Conservation (phyloP, 164 flowering plant species). For the Umbilicus rupestris region DNA sequence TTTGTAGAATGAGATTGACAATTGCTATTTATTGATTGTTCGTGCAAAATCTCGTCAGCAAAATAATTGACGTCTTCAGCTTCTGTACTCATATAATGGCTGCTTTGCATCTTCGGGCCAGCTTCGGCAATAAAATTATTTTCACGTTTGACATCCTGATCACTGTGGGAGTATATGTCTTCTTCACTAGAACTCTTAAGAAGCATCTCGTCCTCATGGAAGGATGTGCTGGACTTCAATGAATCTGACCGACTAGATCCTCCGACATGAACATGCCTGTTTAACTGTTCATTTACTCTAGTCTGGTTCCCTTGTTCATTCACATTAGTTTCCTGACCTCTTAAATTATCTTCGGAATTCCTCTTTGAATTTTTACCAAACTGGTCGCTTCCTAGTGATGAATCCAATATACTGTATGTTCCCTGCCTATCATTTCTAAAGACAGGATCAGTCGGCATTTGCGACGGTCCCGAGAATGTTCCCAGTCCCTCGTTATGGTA, state of each 20-base stretch:
- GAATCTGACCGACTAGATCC: constrained; percentile 22
- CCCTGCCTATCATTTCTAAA: neutral
- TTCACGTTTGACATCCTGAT: constrained; percentile 17
- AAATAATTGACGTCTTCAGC: constrained; percentile 17
- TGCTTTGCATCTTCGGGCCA: constrained; percentile 7
- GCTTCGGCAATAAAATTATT: constrained; percentile 16
- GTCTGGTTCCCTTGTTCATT: constrained; percentile 12
- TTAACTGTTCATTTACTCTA: constrained; percentile 13
- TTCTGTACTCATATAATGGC: constrained; percentile 8
- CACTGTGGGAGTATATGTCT: constrained; percentile 21
- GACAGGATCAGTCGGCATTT: neutral
- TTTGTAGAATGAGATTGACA: neutral
- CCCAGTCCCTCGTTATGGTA: constrained; percentile 1
- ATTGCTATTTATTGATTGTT: constrained; percentile 11
- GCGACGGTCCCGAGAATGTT: neutral
- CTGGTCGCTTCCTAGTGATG: neutral
- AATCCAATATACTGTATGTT: neutral
- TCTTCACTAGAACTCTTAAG: constrained; percentile 12
- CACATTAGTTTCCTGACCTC: neutral
- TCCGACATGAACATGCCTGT: constrained; percentile 7
- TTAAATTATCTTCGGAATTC: neutral
- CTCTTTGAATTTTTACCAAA: neutral
- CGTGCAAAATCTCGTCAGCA: constrained; percentile 19
- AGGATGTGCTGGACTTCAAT: constrained; percentile 15
- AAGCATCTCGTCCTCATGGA: constrained; percentile 14